Evolutionary conservation across 371 early-diverging fungal species (phyloP).

Genomic region (Choanephora cucurbitarum): DNA sequence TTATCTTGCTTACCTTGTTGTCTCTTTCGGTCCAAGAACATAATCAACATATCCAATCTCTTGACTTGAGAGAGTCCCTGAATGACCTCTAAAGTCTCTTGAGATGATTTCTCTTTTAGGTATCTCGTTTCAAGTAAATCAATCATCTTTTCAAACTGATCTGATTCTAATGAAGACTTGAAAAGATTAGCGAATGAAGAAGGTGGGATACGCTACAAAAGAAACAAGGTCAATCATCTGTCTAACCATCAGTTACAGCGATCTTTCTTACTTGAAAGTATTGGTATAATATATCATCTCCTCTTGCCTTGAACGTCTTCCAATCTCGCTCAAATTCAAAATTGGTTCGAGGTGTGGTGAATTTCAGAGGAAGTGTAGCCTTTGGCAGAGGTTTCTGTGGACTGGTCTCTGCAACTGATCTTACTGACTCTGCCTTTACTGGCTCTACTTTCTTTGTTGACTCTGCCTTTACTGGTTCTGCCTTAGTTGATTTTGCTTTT

Average conservation of each 20-base stretch:
- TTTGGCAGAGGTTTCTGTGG: neutral
- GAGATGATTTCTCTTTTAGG: conserved; percentile 38
- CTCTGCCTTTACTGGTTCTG: neutral
- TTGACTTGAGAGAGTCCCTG: conserved; percentile 55
- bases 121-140: conserved; percentile 49
- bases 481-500: neutral
- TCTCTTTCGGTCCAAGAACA: conserved; percentile 63
- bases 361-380: conserved; percentile 15
- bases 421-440: neutral
- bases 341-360: conserved; percentile 54
- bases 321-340: conserved; percentile 81
- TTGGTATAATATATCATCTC: conserved; percentile 55
- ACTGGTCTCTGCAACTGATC: neutral
- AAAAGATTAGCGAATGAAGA: conserved; percentile 56
- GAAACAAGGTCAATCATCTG: too few species aligned
- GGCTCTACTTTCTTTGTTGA: neutral
- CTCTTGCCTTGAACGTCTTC: conserved; percentile 59
- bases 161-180: conserved; percentile 73
- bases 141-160: conserved; percentile 66
- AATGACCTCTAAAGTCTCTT: conserved; percentile 46
- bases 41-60: conserved; percentile 67
- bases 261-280: conserved; percentile 75
- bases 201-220: conserved; percentile 58
- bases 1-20: conserved; percentile 62
- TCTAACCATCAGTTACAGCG: too few species aligned